phyloP scores from a whole-genome alignment of 2,329 filamentous ascomycete genomes.

The Daldinia eschscholtzii region DNA sequence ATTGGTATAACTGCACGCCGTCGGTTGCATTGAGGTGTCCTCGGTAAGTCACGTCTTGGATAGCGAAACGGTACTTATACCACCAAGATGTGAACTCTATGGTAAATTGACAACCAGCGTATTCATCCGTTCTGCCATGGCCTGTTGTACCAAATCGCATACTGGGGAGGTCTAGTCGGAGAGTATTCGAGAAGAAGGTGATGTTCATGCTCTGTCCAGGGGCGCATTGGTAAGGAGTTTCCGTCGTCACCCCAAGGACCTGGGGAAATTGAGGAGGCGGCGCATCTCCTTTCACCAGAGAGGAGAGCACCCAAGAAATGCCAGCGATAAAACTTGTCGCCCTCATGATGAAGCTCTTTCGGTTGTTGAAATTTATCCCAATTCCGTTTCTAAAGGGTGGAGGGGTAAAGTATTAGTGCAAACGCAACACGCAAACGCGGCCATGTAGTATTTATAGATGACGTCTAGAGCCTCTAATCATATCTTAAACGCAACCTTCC shows the following conservation, averaged over 20 bases:
- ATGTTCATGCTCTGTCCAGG: slow-evolving; percentile 37
- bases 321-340: slow-evolving; percentile 11
- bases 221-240: slow-evolving; percentile 33
- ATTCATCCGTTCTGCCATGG: slow-evolving; percentile 37
- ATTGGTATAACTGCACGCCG: slow-evolving; percentile 35
- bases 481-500: slow-evolving; percentile 14
- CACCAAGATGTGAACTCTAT: slow-evolving; percentile 38
- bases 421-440: neutral
- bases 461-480: slow-evolving; percentile 1
- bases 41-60: slow-evolving; percentile 35
- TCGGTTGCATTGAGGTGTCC: slow-evolving; percentile 36
- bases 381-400: neutral
- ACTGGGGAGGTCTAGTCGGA: slow-evolving; percentile 24
- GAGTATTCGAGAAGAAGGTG: slow-evolving; percentile 30
- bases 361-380: neutral
- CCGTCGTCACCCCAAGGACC: slow-evolving; percentile 28
- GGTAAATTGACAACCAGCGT: slow-evolving; percentile 33
- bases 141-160: slow-evolving; percentile 32
- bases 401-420: neutral
- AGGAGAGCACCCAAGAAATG: slow-evolving; percentile 11
- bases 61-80: slow-evolving; percentile 40
- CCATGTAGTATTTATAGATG: slow-evolving; percentile 9
- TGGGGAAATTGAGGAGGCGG: slow-evolving; percentile 34
- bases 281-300: slow-evolving; percentile 20
- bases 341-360: slow-evolving; percentile 24